Base-by-base conservation (phyloP, 1,139 yeast species). In the Kazachstania sp. region DNA sequence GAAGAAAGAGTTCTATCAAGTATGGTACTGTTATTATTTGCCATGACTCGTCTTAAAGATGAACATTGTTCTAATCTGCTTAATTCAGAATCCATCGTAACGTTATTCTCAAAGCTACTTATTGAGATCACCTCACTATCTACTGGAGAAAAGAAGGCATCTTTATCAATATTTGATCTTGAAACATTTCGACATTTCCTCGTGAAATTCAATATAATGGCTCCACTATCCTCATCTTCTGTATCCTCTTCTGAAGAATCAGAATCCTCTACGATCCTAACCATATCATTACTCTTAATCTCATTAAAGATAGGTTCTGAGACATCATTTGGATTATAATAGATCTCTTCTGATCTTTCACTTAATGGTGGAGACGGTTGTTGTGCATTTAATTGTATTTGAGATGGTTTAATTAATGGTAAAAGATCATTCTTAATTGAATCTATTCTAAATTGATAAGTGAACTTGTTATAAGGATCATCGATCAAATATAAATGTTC, bases 211-310 rank as follows among this genome's bases (percentile, higher is more conserved):
- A 45, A 29, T 4, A 40, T 36, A 4, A 45, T 39, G 5, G 47
- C 44, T 12, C 37, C 43, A 13, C 26, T 39, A 38, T 40, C 45
- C 2, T 28, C 41, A n/a, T 45, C 38, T 18, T 38, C 42, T 13
- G 39, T 38, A 18, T 48, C 47, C 30, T 51, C 55, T 23, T 59
- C 60, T 8, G 41, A 38, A 16, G 20, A 28, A 3, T 38, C 41
- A 9, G 30, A 38, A 11, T 38, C 31, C 13, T 38, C 41, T 12
- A 39, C 20, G 6, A 31, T 18, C 7, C 4, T 13, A 4, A 28
- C 15, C 23, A 34, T 16, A 4, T 26, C 26, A 12, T 18, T 41
- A 23, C 28, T 23, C 16, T 23, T 41, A 2, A 32, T 34, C 11
- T 12, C 26, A 11, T 16, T 26, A 16, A 9, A 7, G 19, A 32